Evolutionary conservation across 2,329 filamentous ascomycete genomes (phyloP).

Genomic region (Trichoderma sp.): DNA sequence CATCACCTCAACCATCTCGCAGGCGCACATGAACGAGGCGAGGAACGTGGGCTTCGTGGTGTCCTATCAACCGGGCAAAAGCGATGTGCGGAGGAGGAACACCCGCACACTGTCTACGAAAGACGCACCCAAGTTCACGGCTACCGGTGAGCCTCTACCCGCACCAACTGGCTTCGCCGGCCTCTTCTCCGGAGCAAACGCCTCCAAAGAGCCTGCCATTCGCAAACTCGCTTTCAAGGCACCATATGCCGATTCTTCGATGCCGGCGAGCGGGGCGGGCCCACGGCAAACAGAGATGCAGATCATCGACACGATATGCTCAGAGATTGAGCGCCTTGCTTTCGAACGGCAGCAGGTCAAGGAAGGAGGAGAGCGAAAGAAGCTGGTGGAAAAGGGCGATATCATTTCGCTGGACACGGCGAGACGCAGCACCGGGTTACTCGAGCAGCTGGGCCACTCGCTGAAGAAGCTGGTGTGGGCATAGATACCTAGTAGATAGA

Average conservation of each 20-base stretch:
- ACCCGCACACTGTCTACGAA: conserved; percentile 72
- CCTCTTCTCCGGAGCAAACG: conserved; percentile 38
- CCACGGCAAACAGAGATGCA: conserved; percentile 52
- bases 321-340: conserved; percentile 71
- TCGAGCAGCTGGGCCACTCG: conserved; percentile 85
- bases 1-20: conserved; percentile 81
- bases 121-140: conserved; percentile 28
- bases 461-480: conserved; percentile 94
- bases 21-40: conserved; percentile 70
- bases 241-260: conserved; percentile 51
- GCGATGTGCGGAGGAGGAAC: conserved; percentile 75
- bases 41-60: conserved; percentile 84
- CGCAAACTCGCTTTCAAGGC: conserved; percentile 55
- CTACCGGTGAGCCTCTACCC: conserved; percentile 24
- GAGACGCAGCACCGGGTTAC: conserved; percentile 76
- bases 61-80: conserved; percentile 68
- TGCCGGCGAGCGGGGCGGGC: conserved; percentile 50
- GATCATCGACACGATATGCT: conserved; percentile 63
- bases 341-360: conserved; percentile 45
- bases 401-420: conserved; percentile 85
- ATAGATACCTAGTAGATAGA: conserved; percentile 25
- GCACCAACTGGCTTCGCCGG: conserved; percentile 37
- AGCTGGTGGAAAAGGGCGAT: conserved; percentile 57
- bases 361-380: conserved; percentile 42
- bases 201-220: conserved; percentile 31